These are phyloP conservation scores for Aspergillus pseudoviridinutans DNA, from an alignment of 2,329 filamentous ascomycete genomes.

Conservation along the genomic window DNA sequence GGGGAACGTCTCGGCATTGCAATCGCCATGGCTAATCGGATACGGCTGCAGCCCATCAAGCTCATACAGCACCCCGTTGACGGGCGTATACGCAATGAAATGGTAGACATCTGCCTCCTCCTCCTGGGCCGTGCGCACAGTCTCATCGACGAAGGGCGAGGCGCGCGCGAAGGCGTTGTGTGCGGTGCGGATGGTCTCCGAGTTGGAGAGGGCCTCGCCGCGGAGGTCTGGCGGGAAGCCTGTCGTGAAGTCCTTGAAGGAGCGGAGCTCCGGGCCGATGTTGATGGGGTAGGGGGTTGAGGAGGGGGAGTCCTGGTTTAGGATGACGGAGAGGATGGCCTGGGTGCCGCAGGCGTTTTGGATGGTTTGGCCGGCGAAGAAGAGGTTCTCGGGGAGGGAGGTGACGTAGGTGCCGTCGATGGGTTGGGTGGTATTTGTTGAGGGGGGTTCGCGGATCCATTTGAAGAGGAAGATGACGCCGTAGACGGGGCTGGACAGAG, in stretches of 20 bases:
- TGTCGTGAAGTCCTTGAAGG: constrained; percentile 86
- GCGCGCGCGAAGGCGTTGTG: constrained; percentile 89
- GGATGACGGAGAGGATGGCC: constrained; percentile 81
- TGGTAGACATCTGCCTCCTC: constrained; percentile 85
- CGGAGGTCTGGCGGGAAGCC: constrained; percentile 73
- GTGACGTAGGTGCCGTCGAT: constrained; percentile 79
- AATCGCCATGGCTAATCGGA: constrained; percentile 82
- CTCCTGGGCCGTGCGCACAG: constrained; percentile 64
- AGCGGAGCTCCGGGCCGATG: constrained; percentile 65
- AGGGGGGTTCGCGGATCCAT: constrained; percentile 53
- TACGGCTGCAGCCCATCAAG: constrained; percentile 90
- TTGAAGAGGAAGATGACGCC: constrained; percentile 99
- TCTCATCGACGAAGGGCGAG: constrained; percentile 91
- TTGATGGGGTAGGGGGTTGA: constrained; percentile 49
- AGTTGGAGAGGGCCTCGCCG: constrained; percentile 68
- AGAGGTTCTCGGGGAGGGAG: constrained; percentile 69
- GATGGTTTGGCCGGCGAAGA: constrained; percentile 96
- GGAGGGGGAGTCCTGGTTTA: constrained; percentile 65
- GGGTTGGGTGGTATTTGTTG: constrained; percentile 54
- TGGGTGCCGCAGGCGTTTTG: constrained; percentile 98
- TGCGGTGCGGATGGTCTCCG: constrained; percentile 66
- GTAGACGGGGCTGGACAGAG: constrained; percentile 63
- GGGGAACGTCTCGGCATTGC: constrained; percentile 67
- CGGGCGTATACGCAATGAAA: constrained; percentile 89
- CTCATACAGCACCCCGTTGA: constrained; percentile 81